Base-by-base conservation (phyloP, 2,329 filamentous ascomycete genomes). In the Aspergillus sp. region DNA sequence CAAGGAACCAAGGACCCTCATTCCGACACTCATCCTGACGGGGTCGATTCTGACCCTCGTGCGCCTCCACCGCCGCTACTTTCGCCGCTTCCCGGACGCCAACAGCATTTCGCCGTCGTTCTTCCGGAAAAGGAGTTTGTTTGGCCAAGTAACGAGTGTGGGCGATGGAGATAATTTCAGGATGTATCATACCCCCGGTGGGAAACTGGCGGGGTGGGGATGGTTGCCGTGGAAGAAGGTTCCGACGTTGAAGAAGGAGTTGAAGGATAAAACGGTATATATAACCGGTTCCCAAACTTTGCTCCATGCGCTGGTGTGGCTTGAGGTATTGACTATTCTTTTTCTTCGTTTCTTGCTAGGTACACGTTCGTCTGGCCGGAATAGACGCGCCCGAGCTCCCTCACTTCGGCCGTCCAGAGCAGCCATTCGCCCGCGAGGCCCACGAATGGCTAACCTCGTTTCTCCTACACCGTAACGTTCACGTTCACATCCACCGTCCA, bases 131-230 rank as follows among this genome's bases (percentile, higher is more conserved):
- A 78, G 86, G 57, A 90, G 81, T 56, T 63, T 98, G 38, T 85
- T 91, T 57, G 93, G 93, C 9, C 79, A 79, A 51, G 93, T 97
- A 38, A 96, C 91, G 8, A 89, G 86, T 57, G 93, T 98, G 27
- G 93, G 94, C 38, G 93, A 98, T 75, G 94, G 89, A 3, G 93
- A 98, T 68, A 91, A 91, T 63, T 96, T 98, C 66, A 85, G 93
- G 57, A 67, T 98, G 42, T 98, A 85, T 65, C 93, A 98, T 66
- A 97, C 89, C 0, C 93, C 93, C 0, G 91, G 91, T n/a, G 93
- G 93, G 7, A 78, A 82, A 54, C 67, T 90, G 44, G 78, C 85
- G 7, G 93, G 93, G 45, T 98, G 93, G 93, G 89, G 86, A n/a
- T 94, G 88, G 88, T 61, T 93, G 53, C 83, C 79, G 4, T 75